These are phyloP conservation scores for Hordeum pubiflorum DNA, from an alignment of 202 grass and related monocot genomes.

Conservation along the genomic window DNA sequence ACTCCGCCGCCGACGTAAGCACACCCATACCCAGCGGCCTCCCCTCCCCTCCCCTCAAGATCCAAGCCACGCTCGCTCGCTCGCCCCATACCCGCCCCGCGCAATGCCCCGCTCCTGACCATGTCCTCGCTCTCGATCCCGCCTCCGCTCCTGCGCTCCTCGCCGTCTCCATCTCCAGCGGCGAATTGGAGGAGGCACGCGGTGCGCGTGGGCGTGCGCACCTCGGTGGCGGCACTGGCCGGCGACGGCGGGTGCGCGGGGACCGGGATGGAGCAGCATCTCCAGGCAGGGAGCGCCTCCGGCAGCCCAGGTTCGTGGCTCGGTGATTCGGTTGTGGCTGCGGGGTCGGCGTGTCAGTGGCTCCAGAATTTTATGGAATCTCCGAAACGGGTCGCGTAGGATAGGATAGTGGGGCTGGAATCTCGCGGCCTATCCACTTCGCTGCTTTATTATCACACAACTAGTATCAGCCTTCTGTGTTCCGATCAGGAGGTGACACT, in stretches of 20 bases:
- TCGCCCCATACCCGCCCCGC: neutral
- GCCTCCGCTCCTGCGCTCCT: neutral
- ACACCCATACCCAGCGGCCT: neutral
- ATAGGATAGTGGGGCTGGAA: neutral
- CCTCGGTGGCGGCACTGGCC: constrained; percentile 9
- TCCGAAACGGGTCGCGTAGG: neutral
- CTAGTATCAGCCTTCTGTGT: neutral
- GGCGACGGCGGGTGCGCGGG: constrained; percentile 10
- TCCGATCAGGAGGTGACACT: neutral
- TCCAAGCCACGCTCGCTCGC: neutral
- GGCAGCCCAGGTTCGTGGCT: constrained; percentile 27
- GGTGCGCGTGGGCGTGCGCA: neutral
- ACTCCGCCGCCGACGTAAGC: neutral
- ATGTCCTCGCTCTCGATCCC: constrained; percentile 33
- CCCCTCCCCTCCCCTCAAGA: neutral
- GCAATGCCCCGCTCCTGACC: constrained; percentile 39
- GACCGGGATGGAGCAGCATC: constrained; percentile 34
- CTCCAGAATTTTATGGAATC: neutral
- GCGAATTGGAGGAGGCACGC: neutral
- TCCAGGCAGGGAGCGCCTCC: constrained; percentile 11
- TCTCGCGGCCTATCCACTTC: neutral
- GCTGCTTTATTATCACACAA: neutral
- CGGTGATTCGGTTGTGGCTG: neutral
- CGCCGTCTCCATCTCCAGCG: neutral
- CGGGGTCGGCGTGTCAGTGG: neutral